Evolutionary conservation across 2,329 filamentous ascomycete genomes (phyloP).

Genomic region (Ceratocystis alfenasii): DNA sequence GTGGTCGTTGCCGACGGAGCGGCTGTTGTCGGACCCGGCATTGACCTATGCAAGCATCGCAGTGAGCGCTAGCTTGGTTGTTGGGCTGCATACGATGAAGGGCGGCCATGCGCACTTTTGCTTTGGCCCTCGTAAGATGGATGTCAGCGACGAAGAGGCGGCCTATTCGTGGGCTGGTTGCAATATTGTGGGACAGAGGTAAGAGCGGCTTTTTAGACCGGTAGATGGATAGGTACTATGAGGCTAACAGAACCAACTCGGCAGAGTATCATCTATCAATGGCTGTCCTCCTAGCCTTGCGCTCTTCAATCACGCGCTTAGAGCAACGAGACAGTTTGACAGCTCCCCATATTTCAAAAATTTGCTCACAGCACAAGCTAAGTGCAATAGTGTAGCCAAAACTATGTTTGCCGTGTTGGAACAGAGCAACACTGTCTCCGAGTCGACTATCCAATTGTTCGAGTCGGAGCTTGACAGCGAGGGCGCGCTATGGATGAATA

Average conservation of each 20-base stretch:
- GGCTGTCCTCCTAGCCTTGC: constrained; percentile 37
- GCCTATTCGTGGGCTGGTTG: constrained; percentile 42
- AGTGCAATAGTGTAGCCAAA: constrained; percentile 38
- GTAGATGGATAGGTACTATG: not conserved
- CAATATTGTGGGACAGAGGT: constrained; percentile 42
- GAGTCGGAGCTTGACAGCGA: constrained; percentile 43
- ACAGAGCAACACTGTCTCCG: constrained; percentile 36
- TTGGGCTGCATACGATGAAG: constrained; percentile 42
- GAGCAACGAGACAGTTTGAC: constrained; percentile 27
- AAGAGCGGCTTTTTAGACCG: constrained; percentile 5
- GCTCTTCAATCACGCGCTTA: constrained; percentile 36
- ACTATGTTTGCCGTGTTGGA: constrained; percentile 39
- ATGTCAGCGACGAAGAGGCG: constrained; percentile 41
- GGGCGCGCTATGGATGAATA: constrained; percentile 24
- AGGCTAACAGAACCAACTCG: constrained; percentile 22
- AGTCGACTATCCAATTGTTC: constrained; percentile 37
- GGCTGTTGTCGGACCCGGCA: constrained; percentile 41
- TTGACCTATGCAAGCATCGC: constrained; percentile 37
- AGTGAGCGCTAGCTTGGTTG: constrained; percentile 37
- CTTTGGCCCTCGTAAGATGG: constrained; percentile 34
- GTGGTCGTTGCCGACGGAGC: constrained; percentile 41
- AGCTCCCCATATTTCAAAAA: constrained; percentile 17
- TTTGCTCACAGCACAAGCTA: constrained; percentile 11
- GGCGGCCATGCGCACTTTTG: constrained; percentile 40
- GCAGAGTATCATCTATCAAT: constrained; percentile 33